phyloP scores from a whole-genome alignment of 2,329 filamentous ascomycete species.

The Fusarium temperatum region DNA sequence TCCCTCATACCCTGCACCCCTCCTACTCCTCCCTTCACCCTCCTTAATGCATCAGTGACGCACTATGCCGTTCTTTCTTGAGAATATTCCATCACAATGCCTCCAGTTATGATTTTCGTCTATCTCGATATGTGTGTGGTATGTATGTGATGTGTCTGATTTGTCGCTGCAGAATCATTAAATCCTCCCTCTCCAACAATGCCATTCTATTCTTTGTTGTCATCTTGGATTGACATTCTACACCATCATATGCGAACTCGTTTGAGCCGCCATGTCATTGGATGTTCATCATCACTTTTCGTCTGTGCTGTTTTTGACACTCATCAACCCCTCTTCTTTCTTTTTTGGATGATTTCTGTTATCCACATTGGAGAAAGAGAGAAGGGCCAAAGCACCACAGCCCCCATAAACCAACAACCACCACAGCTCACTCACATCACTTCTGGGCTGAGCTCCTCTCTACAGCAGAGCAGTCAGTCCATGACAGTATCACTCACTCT shows the following conservation, averaged over 20 bases:
- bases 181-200: not conserved
- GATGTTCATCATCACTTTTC: not conserved
- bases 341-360: not conserved
- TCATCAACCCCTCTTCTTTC: not conserved
- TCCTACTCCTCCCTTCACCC: not conserved
- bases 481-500: not conserved
- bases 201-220: not conserved
- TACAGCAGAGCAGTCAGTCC: not conserved
- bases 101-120: conserved; percentile 6
- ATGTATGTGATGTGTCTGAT: conserved; percentile 18
- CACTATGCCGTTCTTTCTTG: conserved; percentile 18
- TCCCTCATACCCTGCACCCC: not conserved
- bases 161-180: not conserved
- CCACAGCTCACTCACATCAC: not conserved
- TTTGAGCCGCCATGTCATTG: not conserved
- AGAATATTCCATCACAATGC: conserved; percentile 12
- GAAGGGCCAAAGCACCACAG: conserved; percentile 26
- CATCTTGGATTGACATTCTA: not conserved
- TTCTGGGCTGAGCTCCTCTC: not conserved
- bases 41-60: conserved; percentile 24
- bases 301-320: not conserved
- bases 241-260: not conserved
- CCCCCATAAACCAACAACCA: conserved; percentile 1
- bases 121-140: conserved; percentile 11
- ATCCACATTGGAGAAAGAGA: not conserved